Evolutionary conservation across 2,329 filamentous ascomycete genomes (phyloP), one percentile per base, ranked within the genome.

Genomic region (Coniella lustricola): DNA sequence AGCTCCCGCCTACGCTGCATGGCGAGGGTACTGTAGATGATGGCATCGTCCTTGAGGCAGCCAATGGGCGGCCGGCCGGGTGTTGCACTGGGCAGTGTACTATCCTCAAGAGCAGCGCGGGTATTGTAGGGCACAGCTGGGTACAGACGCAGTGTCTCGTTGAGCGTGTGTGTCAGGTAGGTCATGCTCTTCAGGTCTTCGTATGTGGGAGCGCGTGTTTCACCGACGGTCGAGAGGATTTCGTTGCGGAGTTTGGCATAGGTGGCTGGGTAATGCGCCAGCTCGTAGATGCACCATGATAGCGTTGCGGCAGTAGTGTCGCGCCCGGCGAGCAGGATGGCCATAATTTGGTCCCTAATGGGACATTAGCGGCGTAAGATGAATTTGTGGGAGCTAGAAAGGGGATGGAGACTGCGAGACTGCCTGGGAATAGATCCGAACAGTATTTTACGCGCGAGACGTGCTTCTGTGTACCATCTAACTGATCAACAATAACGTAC

Each of bases 251-350:
- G 61, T 48, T 64, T 67, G 31, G 57, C 48, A 56, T 62, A 68
- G 25, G 68, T 60, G 14, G 60, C 58, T 8, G 65, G 67, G 52
- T 64, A 56, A 22, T 62, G 57, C 3, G 67, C 58, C 2, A 72
- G 59, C 4, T 64, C 58, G 49, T 64, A 64, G 51, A 71, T 62
- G 34, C 62, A 61, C 63, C 68, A 72, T 17, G 63, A 65, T 0
- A 76, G 61, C 2, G 74, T 60, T 18, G 60, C 60, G 16, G 71
- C 71, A 0, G 73, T 76, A 0, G 72, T 88, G 62, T 89, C 85
- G 40, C 81, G 71, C 4, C 84, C 85, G 3, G 85, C 85, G 10
- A 89, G 73, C 2, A 91, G 74, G 10, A 90, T 75, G 8, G 82
- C 81, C 41, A 88, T 78, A 36, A 90, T 73, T 61, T 90, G 85